Evolutionary conservation across 1,139 yeast species (phyloP).

Genomic region (Maudiozyma humilis): DNA sequence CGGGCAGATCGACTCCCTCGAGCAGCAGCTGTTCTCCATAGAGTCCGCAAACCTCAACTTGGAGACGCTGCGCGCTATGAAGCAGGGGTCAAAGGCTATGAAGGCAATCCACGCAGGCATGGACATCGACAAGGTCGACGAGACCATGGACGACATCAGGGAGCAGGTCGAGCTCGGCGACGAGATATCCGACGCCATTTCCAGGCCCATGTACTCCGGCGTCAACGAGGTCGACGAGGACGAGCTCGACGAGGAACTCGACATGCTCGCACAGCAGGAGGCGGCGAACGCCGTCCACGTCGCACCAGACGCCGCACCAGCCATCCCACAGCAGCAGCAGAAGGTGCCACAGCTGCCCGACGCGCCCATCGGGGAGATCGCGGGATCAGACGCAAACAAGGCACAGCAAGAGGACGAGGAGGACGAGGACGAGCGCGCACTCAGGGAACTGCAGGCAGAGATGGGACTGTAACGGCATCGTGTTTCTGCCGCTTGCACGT

Average conservation of each 20-base stretch:
- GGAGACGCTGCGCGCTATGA: conserved; percentile 98
- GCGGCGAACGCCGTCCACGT: conserved; percentile 10
- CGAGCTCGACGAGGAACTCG: conserved; percentile 85
- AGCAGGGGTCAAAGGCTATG: conserved; percentile 95
- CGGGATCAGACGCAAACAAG: conserved; percentile 4
- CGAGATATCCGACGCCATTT: conserved; percentile 91
- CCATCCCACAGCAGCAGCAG: conserved; percentile 12
- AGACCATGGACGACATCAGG: conserved; percentile 96
- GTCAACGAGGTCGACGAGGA: conserved; percentile 66
- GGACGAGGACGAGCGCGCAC: conserved; percentile 86
- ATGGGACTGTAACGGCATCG: conserved; percentile 81
- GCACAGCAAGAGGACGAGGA: conserved; percentile 47
- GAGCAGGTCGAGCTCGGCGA: conserved; percentile 94
- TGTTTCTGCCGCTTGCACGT: too few species aligned
- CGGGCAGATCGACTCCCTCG: conserved; percentile 82
- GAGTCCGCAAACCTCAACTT: conserved; percentile 92
- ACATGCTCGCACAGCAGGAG: conserved; percentile 78
- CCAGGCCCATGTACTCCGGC: conserved; percentile 81
- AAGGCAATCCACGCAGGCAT: conserved; percentile 91
- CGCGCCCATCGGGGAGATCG: conserved; percentile 30
- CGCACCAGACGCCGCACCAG: conserved; percentile 12
- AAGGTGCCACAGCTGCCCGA: conserved; percentile 35
- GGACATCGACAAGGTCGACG: conserved; percentile 93
- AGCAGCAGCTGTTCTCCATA: conserved; percentile 79
- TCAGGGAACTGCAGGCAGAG: conserved; percentile 83